Percentiles rank a stretch among this genome's conserved stretches.
Evolutionary conservation across 83 land plant species (phyloP).

Genomic region (Diphasiastrum complanatum): DNA sequence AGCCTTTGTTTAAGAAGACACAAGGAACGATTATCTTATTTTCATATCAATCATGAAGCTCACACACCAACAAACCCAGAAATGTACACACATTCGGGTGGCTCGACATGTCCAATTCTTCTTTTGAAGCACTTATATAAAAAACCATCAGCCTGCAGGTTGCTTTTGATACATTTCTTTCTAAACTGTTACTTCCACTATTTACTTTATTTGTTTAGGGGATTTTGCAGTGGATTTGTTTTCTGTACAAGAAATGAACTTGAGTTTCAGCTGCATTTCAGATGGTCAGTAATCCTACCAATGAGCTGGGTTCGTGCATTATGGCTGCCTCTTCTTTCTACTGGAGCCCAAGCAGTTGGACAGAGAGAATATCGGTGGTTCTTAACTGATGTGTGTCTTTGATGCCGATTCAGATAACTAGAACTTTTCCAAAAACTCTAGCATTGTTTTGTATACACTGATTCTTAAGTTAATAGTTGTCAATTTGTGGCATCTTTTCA

Average conservation of each 20-base stretch:
- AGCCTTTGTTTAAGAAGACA: slow-evolving; percentile 46
- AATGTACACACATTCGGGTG: slow-evolving; percentile 6
- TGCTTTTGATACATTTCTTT: background rate
- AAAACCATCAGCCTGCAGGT: slow-evolving; percentile 19
- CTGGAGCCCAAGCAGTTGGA: slow-evolving; percentile 69
- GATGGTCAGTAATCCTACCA: slow-evolving; percentile 78
- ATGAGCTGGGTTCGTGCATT: slow-evolving; percentile 69
- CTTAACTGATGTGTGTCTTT: slow-evolving; percentile 47
- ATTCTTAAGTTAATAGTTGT: no score
- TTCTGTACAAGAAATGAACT: background rate
- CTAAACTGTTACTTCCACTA: slow-evolving; percentile 22
- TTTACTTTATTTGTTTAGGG: background rate
- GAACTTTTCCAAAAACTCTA: no score
- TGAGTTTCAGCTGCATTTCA: slow-evolving; percentile 18
- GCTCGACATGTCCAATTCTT: slow-evolving; percentile 46
- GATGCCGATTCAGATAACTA: no score
- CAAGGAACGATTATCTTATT: slow-evolving; percentile 34
- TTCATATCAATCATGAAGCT: slow-evolving; percentile 21
- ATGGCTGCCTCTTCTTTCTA: slow-evolving; percentile 64
- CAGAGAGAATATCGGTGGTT: slow-evolving; percentile 74
- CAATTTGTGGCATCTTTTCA: background rate
- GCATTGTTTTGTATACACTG: no score
- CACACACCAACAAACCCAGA: background rate
- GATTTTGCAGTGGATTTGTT: background rate
- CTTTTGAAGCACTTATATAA: slow-evolving; percentile 43